These are phyloP conservation scores for Westerdykella ornata DNA, from an alignment of 2,329 filamentous ascomycete genomes.

Conservation along the genomic window DNA sequence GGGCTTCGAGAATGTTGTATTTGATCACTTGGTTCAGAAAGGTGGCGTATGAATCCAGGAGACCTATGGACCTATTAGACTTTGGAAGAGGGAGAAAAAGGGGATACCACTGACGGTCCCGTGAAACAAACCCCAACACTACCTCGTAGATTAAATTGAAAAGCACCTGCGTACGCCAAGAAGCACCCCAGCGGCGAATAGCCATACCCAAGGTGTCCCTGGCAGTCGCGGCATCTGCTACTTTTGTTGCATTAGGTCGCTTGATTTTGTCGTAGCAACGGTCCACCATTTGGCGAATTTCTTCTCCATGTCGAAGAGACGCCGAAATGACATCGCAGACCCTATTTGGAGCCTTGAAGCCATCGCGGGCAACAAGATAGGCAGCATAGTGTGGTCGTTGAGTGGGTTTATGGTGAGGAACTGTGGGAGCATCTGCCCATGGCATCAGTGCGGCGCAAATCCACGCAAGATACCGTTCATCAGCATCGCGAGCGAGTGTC, in stretches of 20 bases:
- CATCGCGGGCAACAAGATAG: constrained; percentile 63
- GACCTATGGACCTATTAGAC: constrained; percentile 30
- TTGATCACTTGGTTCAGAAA: constrained; percentile 50
- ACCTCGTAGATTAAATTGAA: constrained; percentile 62
- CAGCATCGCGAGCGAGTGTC: constrained; percentile 53
- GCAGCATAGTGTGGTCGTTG: constrained; percentile 42
- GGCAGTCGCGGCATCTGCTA: constrained; percentile 36
- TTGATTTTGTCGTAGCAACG: constrained; percentile 44
- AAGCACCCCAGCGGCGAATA: constrained; percentile 63
- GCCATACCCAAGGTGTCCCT: constrained; percentile 66
- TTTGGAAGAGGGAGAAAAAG: neutral
- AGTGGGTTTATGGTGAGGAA: constrained; percentile 45
- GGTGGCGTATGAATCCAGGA: constrained; percentile 46
- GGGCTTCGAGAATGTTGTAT: constrained; percentile 47
- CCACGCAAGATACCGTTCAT: constrained; percentile 70
- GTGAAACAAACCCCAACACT: constrained; percentile 34
- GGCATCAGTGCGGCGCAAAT: constrained; percentile 66
- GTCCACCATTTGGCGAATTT: constrained; percentile 59
- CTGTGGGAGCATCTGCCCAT: constrained; percentile 53
- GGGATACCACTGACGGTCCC: constrained; percentile 38
- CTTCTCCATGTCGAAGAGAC: constrained; percentile 54
- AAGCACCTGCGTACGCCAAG: constrained; percentile 66
- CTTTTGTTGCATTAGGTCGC: constrained; percentile 42
- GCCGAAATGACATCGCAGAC: constrained; percentile 60
- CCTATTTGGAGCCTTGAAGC: constrained; percentile 73